Evolutionary conservation across 1,139 yeast species (phyloP), one percentile per base, ranked within the genome.

Genomic region (Geotrichum histeridarum): DNA sequence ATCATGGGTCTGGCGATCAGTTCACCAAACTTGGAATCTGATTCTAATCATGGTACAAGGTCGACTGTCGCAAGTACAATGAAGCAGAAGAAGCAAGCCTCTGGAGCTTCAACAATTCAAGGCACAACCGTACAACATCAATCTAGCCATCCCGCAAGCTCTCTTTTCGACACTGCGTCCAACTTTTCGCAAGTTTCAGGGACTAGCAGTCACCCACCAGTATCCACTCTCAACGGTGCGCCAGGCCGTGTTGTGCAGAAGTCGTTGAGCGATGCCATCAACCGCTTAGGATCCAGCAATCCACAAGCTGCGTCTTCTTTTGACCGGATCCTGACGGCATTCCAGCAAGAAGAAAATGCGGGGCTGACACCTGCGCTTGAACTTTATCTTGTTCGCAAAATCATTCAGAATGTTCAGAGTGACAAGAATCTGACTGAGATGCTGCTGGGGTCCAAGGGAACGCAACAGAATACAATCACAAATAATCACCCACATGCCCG

Each of bases 321-420:
- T 36, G 55, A 50, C 37, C 51, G 53, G 8, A 48, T 56, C 30
- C 51, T 35, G 47, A 47, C 51, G 22, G 52, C 55, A 30, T 58
- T 53, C 36, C 54, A 53, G 17, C 37, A 55, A 8, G 51, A 53
- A 42, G 57, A 54, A 41, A 38, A 53, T 5, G 37, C 46, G 18
- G 57, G 58, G 15, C 33, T 61, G 14, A 50, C 61, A 8, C 55
- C 61, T 4, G 52, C 63, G 30, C 55, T 61, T 8, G 67, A 64
- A 47, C 46, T 59, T 8, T 62, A 62, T 44, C 54, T 64, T 17
- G 60, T 60, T 17, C 60, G 61, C 42, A 57, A 62, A 54, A 54
- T 61, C 51, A 57, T 55, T 44, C 62, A 59, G 43, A 53, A 58
- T 27, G 57, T 58, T 47, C 61, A 51, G 42, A 49, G 50, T 35